These are phyloP conservation scores for Cryptococcus deneoformans DNA, from an alignment of 1,284 basidiomycete genomes.

Conservation along the genomic window DNA sequence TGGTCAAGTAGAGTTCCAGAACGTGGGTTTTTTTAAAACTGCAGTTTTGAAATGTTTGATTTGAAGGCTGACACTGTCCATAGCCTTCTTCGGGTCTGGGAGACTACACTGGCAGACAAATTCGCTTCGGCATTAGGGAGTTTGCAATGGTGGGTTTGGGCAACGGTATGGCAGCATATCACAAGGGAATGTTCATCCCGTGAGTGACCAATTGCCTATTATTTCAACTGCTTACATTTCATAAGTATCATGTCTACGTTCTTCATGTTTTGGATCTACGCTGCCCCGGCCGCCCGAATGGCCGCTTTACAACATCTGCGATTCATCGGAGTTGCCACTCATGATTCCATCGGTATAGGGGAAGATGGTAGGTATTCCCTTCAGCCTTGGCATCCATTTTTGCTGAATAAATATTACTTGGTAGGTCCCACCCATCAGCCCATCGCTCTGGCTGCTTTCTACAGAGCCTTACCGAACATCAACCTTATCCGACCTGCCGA, in stretches of 20 bases:
- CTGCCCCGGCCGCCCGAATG: conserved; percentile 43
- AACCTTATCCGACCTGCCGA: conserved; percentile 22
- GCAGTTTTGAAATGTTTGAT: no score
- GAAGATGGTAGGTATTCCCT: conserved; percentile 29
- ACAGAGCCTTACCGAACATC: conserved; percentile 38
- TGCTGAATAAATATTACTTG: no score
- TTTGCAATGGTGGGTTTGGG: conserved; percentile 39
- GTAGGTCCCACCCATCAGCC: conserved; percentile 19
- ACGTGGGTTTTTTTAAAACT: no score
- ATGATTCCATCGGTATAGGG: conserved; percentile 43
- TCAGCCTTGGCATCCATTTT: background rate
- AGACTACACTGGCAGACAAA: conserved; percentile 29
- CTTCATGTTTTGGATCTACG: conserved; percentile 49
- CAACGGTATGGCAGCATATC: conserved; percentile 38
- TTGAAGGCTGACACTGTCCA: no score
- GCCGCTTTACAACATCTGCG: conserved; percentile 39
- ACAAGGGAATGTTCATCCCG: conserved; percentile 38
- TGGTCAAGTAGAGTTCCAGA: no score
- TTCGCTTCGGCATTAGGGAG: conserved; percentile 45
- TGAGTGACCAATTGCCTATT: background rate
- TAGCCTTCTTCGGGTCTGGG: no score
- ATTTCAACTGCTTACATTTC: no score
- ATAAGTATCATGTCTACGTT: conserved; percentile 64
- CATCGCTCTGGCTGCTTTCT: conserved; percentile 37
- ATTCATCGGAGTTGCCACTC: conserved; percentile 43